Evolutionary conservation across 2,329 filamentous ascomycete genomes (phyloP), one percentile per base, ranked within the genome.

Genomic region (Cadophora sp.): DNA sequence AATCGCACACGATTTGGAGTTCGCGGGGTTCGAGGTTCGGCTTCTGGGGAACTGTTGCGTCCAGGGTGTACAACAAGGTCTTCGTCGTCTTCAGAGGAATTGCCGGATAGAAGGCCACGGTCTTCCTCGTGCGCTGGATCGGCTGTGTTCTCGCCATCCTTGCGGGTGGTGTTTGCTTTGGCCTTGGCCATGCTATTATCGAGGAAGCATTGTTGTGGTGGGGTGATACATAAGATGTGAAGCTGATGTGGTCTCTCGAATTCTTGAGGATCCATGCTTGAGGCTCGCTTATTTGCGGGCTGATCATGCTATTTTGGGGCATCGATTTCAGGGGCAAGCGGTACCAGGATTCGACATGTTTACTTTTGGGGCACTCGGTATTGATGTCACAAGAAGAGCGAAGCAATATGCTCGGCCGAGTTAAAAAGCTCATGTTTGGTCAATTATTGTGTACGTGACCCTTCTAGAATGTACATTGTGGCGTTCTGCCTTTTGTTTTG

Each of bases 101-200:
- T 71, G 39, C 66, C 70, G 4, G 77, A 75, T 50, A 82, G 78
- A 39, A 81, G 74, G 62, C 79, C 79, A 22, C 79, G 77, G 60
- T 79, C 77, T 73, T 82, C 80, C 70, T 80, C 79, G 63, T 77
- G 75, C 62, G 66, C 43, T 5, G 67, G 65, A 39, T 66, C 53
- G 36, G 62, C 61, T 18, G 66, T 13, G 33, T 30, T 60, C 11
- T 72, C 74, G 61, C 70, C 72, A 71, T 76, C 72, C 60, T 69
- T 68, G 68, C 74, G 72, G 71, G 66, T 55, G 73, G 69, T 76
- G 51, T 73, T 72, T 64, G 72, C 73, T 73, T 76, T 79, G 79
- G 79, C 80, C 79, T 80, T 80, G 76, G 79, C 79, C 80, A 81
- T 82, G 68, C 74, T 76, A 68, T 78, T 78, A 80, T 78, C 76